Evolutionary conservation across 345 rosid species (phyloP), one percentile per base, ranked within the genome.

Genomic region (Aurinia saxatilis): DNA sequence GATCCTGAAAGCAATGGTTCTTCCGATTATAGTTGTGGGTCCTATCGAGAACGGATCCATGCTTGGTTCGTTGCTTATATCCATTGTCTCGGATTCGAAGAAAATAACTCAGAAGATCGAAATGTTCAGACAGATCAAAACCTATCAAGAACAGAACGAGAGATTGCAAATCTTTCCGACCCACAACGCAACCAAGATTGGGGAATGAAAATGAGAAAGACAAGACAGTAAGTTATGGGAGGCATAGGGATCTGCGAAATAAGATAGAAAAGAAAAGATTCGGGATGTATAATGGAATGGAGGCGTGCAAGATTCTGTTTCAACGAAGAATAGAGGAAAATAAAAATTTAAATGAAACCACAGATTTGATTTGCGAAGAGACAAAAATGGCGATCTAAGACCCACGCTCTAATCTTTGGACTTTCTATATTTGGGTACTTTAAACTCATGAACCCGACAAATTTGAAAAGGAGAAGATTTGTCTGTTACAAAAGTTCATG

Each of bases 41-140:
- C 99, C 99, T 68, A 93, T 90, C 8, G 83, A 73, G 67, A 90
- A 90, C 7, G 79, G 81, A 72, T 76, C 90, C 57, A 93, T 70
- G 42, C 45, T 79, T 36, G 96, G 97, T 68, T 93, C 99, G 62
- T 83, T 86, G 73, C 86, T 93, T 75, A 86, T 86, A 77, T 87
- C 99, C 96, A 90, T 93, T 50, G 67, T 54, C 35, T 62, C 49
- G n/a, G 12, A 40, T 39, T 56, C 52, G 25, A 48, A 63, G 33
- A 30, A 53, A 3, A 60, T 29, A 52, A 29, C 10, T 6, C 19
- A 25, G 38, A 53, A 29, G 4, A 39, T 50, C 2, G 1, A 14
- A 10, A 13, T 37, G 7, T 47, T 29, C 10, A n/a, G 19, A 12
- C 8, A 23, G 38, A 65, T 35, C 34, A 66, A 27, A 27, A 18